Base-by-base conservation (phyloP, 2,329 filamentous ascomycete genomes). In the Tolypocladium album region DNA sequence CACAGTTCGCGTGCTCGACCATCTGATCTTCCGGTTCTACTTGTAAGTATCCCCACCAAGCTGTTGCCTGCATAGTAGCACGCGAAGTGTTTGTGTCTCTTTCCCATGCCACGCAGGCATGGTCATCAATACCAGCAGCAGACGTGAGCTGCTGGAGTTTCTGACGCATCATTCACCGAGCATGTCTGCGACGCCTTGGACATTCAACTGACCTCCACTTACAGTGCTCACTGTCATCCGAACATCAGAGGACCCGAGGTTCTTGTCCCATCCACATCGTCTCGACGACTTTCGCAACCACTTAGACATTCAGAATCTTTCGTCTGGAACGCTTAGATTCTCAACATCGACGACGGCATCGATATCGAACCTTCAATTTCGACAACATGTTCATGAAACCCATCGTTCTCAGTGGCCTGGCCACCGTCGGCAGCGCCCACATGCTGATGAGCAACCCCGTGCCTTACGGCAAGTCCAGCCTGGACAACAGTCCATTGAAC, bases 381-480 rank as follows among this genome's bases (percentile, higher is more conserved):
- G 7, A 38, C 76, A 83, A 73, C 68, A 83, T 83, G 81, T 74
- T 76, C 67, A 69, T 76, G 58, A 81, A 80, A 67, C 71, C 78
- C 65, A 68, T 83, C 63, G 72, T 82, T 58, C 60, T 78, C 53
- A 68, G 77, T 82, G 81, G 84, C 69, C 72, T 92, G 68, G 79
- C 82, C 66, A 75, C 84, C 62, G 66, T 82, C 59, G 83, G 80
- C 67, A 81, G 83, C 57, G 90, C 88, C 52, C 94, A 97, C 74
- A 88, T 97, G 80, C 76, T 82, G 47, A 87, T 97, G 79, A 75
- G 69, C 58, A 79, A 76, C 11, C 93, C 94, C 0, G 70, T 77
- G 4, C 91, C 91, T 0, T 92, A 84, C 62, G 67, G 72, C 20
- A 64, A 65, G 1, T 66, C 70, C 0, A 60, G 9, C 0, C 67